Percentiles rank a stretch among this genome's conserved stretches.
Evolutionary conservation across 2,329 filamentous ascomycete species (phyloP).

Genomic region (Colletotrichum sp.): DNA sequence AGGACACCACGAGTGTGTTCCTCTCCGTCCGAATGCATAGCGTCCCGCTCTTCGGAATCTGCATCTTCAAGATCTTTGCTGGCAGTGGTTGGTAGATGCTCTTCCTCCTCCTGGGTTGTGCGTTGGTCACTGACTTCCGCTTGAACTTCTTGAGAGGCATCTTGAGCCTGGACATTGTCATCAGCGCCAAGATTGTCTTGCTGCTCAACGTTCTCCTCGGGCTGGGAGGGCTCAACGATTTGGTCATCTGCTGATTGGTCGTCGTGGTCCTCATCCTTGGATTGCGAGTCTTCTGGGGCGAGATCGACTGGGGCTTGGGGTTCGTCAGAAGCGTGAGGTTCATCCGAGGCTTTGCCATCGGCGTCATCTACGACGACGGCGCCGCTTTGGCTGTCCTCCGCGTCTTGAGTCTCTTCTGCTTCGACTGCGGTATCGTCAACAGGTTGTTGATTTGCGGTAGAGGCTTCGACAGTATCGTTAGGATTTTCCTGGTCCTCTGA

Average conservation of each 20-base stretch:
- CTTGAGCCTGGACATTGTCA: conserved; percentile 34
- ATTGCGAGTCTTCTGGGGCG: not conserved
- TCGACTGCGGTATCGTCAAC: not conserved
- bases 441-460: not conserved
- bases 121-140: conserved; percentile 14
- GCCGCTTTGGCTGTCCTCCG: not conserved
- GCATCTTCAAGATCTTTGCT: conserved; percentile 16
- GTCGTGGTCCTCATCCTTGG: not conserved
- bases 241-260: not conserved
- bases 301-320: not conserved
- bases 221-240: not conserved
- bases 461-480: not conserved
- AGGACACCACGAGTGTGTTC: conserved; percentile 3
- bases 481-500: not conserved
- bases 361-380: not conserved
- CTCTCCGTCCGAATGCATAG: conserved; percentile 5
- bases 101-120: conserved; percentile 7
- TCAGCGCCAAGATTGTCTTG: not conserved
- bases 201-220: not conserved
- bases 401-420: not conserved
- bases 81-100: conserved; percentile 7
- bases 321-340: not conserved
- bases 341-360: not conserved
- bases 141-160: conserved; percentile 21
- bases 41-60: conserved; percentile 10